Evolutionary conservation across 2,329 filamentous ascomycete genomes (phyloP).

Genomic region (Penicillium sp.): DNA sequence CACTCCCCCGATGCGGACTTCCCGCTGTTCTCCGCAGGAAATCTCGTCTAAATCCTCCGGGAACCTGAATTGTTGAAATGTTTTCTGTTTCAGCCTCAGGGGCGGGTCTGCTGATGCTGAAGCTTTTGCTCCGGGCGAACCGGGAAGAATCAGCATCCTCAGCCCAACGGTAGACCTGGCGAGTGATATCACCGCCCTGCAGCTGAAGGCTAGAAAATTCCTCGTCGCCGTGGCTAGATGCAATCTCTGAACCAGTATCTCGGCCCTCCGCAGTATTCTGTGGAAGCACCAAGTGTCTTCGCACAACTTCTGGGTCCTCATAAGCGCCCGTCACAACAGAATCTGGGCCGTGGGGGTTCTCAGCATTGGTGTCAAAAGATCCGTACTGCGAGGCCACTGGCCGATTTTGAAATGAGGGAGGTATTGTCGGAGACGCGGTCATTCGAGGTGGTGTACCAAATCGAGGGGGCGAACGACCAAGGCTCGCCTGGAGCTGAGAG

Average conservation of each 20-base stretch:
- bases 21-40: conserved; percentile 72
- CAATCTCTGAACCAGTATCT: conserved; percentile 28
- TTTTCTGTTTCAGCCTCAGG: conserved; percentile 76
- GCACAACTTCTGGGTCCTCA: conserved; percentile 88
- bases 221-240: conserved; percentile 49
- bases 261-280: conserved; percentile 35
- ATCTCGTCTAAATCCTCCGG: conserved; percentile 88
- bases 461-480: conserved; percentile 48
- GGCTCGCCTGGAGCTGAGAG: conserved; percentile 71
- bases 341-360: conserved; percentile 5
- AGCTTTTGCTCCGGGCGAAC: conserved; percentile 78
- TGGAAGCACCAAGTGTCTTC: conserved; percentile 78
- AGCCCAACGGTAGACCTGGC: conserved; percentile 94
- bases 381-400: conserved; percentile 69
- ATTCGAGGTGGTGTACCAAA: conserved; percentile 45
- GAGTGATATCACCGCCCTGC: conserved; percentile 89
- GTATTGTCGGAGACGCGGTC: conserved; percentile 53
- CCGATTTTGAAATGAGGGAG: conserved; percentile 41
- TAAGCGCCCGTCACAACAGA: conserved; percentile 49
- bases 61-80: conserved; percentile 85
- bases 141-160: conserved; percentile 69
- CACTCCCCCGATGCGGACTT: conserved; percentile 51
- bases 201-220: conserved; percentile 91
- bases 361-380: conserved; percentile 65
- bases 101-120: conserved; percentile 68